phyloP scores from a whole-genome alignment of 2,329 filamentous ascomycete genomes.

The Colletotrichum gloeosporioides region DNA sequence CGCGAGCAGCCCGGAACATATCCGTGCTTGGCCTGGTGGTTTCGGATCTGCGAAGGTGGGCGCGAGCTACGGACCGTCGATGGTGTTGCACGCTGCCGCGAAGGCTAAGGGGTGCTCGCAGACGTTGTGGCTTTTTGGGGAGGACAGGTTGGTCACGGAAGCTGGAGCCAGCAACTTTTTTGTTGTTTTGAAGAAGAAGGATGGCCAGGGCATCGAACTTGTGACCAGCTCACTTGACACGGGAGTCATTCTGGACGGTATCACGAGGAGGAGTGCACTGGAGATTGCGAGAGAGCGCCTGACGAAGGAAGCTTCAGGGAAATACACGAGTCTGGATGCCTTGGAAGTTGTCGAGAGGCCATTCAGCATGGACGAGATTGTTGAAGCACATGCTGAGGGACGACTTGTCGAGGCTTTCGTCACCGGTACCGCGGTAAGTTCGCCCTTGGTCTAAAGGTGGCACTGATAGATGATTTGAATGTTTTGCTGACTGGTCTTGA shows the following conservation, averaged over 20 bases:
- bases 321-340: not conserved
- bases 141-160: slow-evolving; percentile 62
- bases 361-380: slow-evolving; percentile 82
- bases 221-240: slow-evolving; percentile 85
- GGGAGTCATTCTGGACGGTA: slow-evolving; percentile 83
- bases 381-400: slow-evolving; percentile 75
- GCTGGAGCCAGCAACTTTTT: slow-evolving; percentile 70
- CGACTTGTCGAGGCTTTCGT: slow-evolving; percentile 85
- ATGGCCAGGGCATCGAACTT: slow-evolving; percentile 65
- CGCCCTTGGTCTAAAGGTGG: not conserved
- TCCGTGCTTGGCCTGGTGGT: slow-evolving; percentile 52
- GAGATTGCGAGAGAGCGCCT: slow-evolving; percentile 73
- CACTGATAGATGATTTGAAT: not conserved
- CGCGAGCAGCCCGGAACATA: slow-evolving; percentile 3
- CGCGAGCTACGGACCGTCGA: slow-evolving; percentile 66
- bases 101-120: slow-evolving; percentile 60
- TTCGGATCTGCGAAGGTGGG: slow-evolving; percentile 68
- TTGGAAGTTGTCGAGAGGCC: slow-evolving; percentile 73
- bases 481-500: slow-evolving; percentile 16
- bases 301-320: slow-evolving; percentile 54
- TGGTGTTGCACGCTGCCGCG: slow-evolving; percentile 62
- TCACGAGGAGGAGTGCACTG: slow-evolving; percentile 80
- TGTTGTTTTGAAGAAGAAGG: slow-evolving; percentile 52
- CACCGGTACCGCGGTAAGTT: slow-evolving; percentile 80
- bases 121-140: slow-evolving; percentile 67